Base-by-base conservation (phyloP, 1,284 basidiomycete genomes). In the Moniliophthora roreri region DNA sequence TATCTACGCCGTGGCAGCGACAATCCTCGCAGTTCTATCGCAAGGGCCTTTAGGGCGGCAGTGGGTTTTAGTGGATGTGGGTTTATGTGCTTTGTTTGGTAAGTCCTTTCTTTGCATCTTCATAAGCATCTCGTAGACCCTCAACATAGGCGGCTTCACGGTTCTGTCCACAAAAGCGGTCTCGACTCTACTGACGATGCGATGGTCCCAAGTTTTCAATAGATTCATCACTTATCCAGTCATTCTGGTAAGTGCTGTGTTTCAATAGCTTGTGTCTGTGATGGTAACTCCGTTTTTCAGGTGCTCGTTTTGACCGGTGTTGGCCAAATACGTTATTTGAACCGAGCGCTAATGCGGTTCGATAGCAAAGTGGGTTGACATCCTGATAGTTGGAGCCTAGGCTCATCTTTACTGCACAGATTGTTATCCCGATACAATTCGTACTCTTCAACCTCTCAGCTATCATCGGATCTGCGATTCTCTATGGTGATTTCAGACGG, bases 351-450 rank as follows among this genome's bases (percentile, higher is more conserved):
- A 47, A 94, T 92, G 85, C 82, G 87, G 21, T 96, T 95, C 65
- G 91, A 95, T 64, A 84, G 85, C 66, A 92, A 93, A 70, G 86
- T 89, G 60, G 52, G 67, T 58, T 9, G 34, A 39, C 36, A n/a
- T 32, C n/a, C 16, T 41, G 32, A 40, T 3, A 38, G 23, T 23
- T 38, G 23, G 28, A 18, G 18, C 28, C 15, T n/a, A 45, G 26
- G 24, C 48, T 48, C 24, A 39, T 8, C 44, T 48, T 23, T 41
- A 36, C 55, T 32, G 8, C 56, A 44, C 65, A 93, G 88, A 82
- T 89, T 50, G 94, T 96, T 32, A 93, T 96, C 56, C 96, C 96
- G 2, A 88, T 89, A 11, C 95, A 98, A 74, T 99, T 98, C 68
- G 94, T 97, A 38, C 79, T 96, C 56, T 92, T 91, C 69, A 91